phyloP scores from a whole-genome alignment of 2,329 filamentous ascomycete genomes.

The Sporothrix variecibatus region DNA sequence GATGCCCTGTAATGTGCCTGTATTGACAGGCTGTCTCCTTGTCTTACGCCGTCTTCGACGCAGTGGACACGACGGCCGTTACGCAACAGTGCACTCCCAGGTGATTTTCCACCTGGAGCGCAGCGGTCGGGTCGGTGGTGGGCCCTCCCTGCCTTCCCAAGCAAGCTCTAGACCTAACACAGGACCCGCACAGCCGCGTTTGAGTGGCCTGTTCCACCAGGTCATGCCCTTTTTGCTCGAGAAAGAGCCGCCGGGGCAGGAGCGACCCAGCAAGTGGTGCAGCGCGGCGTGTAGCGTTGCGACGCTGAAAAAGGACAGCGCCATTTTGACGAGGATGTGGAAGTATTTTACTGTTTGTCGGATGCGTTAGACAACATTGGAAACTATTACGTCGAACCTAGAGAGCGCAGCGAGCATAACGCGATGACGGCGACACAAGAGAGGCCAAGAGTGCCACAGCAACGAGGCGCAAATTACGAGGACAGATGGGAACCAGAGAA shows the following conservation, averaged over 20 bases:
- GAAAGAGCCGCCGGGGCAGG: slow-evolving; percentile 6
- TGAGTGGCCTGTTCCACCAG: slow-evolving; percentile 8
- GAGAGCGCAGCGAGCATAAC: not conserved
- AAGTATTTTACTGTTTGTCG: not conserved
- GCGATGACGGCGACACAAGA: not conserved
- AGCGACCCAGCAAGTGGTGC: not conserved
- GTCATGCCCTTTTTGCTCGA: not conserved
- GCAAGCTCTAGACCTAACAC: not conserved
- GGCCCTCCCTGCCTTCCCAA: not conserved
- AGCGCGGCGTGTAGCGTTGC: not conserved
- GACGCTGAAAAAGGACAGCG: not conserved
- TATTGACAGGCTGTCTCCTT: not conserved
- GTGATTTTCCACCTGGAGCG: slow-evolving; percentile 3
- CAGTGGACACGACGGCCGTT: not conserved
- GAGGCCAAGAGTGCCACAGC: not conserved
- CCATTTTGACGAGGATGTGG: not conserved
- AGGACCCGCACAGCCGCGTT: slow-evolving; percentile 19
- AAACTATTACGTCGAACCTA: not conserved
- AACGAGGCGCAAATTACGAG: not conserved
- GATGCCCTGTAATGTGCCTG: not conserved
- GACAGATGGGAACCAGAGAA: not conserved
- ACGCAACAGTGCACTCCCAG: not conserved
- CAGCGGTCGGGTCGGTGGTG: slow-evolving; percentile 9
- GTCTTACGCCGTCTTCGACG: not conserved
- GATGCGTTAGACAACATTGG: not conserved